Percentiles rank a stretch among this genome's conserved stretches.
Evolutionary conservation across 768 basidiomycete species (phyloP).

Genomic region (Tubosaeta sp.): DNA sequence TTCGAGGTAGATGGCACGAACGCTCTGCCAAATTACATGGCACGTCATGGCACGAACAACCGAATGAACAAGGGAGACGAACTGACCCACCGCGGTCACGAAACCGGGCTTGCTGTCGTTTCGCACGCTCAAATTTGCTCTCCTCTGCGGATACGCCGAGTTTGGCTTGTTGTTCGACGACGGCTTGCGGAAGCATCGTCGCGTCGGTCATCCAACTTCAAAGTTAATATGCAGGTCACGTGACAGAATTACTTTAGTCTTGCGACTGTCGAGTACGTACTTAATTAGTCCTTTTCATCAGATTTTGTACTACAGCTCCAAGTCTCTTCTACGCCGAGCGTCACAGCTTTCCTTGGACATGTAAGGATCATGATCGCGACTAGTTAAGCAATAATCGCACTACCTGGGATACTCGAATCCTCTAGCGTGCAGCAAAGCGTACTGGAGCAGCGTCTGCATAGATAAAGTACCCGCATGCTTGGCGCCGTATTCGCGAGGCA

Average conservation of each 20-base stretch:
- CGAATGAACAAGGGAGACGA: not conserved
- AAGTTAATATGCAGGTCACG: not conserved
- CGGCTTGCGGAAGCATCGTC: slow-evolving; percentile 10
- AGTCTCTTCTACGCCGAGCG: too few relatives aligned
- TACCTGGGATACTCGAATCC: too few relatives aligned
- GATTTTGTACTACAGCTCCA: too few relatives aligned
- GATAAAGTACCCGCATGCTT: too few relatives aligned
- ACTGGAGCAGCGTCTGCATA: too few relatives aligned
- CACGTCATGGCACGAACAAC: not conserved
- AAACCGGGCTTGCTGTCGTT: slow-evolving; percentile 63
- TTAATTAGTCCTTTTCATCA: not conserved
- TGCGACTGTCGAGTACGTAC: not conserved
- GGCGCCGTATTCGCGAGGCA: too few relatives aligned
- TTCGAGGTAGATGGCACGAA: slow-evolving; percentile 52
- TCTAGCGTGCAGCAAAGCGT: too few relatives aligned
- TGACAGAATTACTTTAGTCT: not conserved
- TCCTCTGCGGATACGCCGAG: slow-evolving; percentile 44
- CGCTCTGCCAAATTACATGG: slow-evolving; percentile 32
- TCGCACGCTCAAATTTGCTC: slow-evolving; percentile 55
- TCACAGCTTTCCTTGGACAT: too few relatives aligned
- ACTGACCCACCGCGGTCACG: slow-evolving; percentile 65
- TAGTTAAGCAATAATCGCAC: too few relatives aligned
- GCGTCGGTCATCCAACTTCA: not conserved
- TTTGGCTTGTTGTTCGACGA: slow-evolving; percentile 19
- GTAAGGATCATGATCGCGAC: too few relatives aligned